phyloP scores from a whole-genome alignment of 768 basidiomycete genomes.

The Termitomyces sp. region DNA sequence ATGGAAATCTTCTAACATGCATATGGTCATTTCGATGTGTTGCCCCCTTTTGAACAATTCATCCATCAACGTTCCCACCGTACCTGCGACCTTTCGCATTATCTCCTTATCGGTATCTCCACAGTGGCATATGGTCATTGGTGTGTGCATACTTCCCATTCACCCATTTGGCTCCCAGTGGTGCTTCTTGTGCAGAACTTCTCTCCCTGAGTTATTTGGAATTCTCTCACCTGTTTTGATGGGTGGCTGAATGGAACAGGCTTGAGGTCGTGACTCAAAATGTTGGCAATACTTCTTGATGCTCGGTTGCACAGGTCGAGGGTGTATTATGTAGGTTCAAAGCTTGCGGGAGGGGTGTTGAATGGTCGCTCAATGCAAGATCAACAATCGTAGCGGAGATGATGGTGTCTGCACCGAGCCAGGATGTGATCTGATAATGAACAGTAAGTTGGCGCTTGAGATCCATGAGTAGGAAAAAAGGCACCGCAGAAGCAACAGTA shows the following conservation, averaged over 20 bases:
- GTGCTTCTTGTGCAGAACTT: too few relatives aligned
- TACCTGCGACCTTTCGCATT: too few relatives aligned
- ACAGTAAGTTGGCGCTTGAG: not conserved
- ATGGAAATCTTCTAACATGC: too few relatives aligned
- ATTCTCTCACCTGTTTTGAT: too few relatives aligned
- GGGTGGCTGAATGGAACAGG: constrained; percentile 12
- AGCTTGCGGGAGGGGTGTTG: constrained; percentile 12
- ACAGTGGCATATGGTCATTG: too few relatives aligned
- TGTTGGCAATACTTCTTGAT: not conserved
- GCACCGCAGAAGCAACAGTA: constrained; percentile 25
- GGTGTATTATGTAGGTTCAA: constrained; percentile 33
- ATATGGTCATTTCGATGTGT: too few relatives aligned
- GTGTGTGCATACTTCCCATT: too few relatives aligned
- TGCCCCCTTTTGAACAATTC: too few relatives aligned
- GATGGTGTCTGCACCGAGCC: constrained; percentile 26
- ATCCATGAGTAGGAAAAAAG: not conserved
- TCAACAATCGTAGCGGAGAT: constrained; percentile 26
- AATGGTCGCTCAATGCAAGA: constrained; percentile 20
- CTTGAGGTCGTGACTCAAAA: not conserved
- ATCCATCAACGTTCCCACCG: too few relatives aligned
- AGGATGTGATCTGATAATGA: constrained; percentile 19
- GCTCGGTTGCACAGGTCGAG: constrained; percentile 25
- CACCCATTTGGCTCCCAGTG: too few relatives aligned
- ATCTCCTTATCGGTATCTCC: too few relatives aligned
- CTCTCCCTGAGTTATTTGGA: too few relatives aligned